Evolutionary conservation across 1,284 basidiomycete genomes (phyloP).

Genomic region (Apiotrichum porosum): DNA sequence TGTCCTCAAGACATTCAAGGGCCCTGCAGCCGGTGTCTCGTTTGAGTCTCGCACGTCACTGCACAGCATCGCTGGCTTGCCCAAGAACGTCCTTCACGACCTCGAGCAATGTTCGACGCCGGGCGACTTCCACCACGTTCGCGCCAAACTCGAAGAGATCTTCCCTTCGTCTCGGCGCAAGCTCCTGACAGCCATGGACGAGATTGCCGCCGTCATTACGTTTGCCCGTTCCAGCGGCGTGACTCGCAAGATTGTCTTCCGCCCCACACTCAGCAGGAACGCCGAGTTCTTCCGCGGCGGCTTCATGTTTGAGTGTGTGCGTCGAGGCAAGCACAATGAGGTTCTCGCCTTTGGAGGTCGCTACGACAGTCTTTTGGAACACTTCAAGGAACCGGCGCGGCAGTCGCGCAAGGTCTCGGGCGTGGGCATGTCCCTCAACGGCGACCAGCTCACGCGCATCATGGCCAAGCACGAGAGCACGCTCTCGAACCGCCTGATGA

Average conservation of each 20-base stretch:
- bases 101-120: constrained; percentile 44
- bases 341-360: constrained; percentile 52
- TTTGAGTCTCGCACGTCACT: constrained; percentile 25
- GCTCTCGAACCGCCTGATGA: constrained; percentile 46
- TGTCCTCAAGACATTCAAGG: constrained; percentile 37
- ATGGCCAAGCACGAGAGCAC: constrained; percentile 49
- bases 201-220: constrained; percentile 47
- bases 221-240: constrained; percentile 51
- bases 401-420: constrained; percentile 45
- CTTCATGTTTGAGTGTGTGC: constrained; percentile 54
- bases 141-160: constrained; percentile 24
- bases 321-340: constrained; percentile 50
- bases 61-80: constrained; percentile 25
- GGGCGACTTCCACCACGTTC: constrained; percentile 35
- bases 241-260: constrained; percentile 49
- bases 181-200: constrained; percentile 45
- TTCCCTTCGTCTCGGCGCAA: constrained; percentile 25
- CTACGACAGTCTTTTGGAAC: constrained; percentile 53
- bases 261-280: constrained; percentile 46
- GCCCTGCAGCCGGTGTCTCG: constrained; percentile 19
- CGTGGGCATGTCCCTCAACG: constrained; percentile 54
- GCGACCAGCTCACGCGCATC: constrained; percentile 52
- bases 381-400: constrained; percentile 49
- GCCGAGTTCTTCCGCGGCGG: constrained; percentile 52
- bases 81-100: constrained; percentile 33